Conservation (phyloP, 257 asterid genomes). For the Striga asiatica region DNA sequence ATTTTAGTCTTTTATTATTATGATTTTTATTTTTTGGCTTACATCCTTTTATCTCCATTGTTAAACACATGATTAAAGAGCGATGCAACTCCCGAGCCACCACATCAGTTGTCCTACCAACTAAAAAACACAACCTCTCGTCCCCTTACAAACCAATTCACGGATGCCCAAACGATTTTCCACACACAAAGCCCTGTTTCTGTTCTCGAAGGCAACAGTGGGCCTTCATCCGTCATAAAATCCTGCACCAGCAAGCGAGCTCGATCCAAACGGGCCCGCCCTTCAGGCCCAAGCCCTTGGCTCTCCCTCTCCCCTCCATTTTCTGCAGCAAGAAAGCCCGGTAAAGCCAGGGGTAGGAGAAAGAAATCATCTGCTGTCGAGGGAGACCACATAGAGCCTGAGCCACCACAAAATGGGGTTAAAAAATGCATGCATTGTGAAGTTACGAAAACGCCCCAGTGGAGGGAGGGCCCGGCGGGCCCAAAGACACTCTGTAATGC, state of each 20-base stretch:
- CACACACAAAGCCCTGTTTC: slow-evolving; percentile 68
- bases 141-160: slow-evolving; percentile 15
- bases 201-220: slow-evolving; percentile 60
- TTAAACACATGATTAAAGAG: slow-evolving; percentile 16
- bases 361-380: slow-evolving; percentile 7
- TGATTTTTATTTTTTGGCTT: slow-evolving; percentile 8
- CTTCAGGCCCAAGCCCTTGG: slow-evolving; percentile 51
- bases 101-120: slow-evolving; percentile 9
- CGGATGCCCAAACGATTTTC: slow-evolving; percentile 15
- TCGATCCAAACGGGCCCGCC: slow-evolving; percentile 57
- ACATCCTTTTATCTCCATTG: neutral
- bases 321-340: slow-evolving; percentile 13
- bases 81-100: slow-evolving; percentile 15
- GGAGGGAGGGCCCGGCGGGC: slow-evolving; percentile 90
- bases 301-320: slow-evolving; percentile 23
- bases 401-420: slow-evolving; percentile 10
- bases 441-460: slow-evolving; percentile 74
- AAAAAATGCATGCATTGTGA: slow-evolving; percentile 72
- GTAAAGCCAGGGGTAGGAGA: slow-evolving; percentile 28
- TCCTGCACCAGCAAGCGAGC: slow-evolving; percentile 32
- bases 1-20: too few species aligned
- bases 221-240: slow-evolving; percentile 25
- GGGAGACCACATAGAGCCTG: too few species aligned
- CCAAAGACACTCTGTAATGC: slow-evolving; percentile 88
- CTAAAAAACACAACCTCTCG: slow-evolving; percentile 12